Conservation (phyloP, 768 basidiomycete genomes). For the Fomitopsis pulvina region DNA sequence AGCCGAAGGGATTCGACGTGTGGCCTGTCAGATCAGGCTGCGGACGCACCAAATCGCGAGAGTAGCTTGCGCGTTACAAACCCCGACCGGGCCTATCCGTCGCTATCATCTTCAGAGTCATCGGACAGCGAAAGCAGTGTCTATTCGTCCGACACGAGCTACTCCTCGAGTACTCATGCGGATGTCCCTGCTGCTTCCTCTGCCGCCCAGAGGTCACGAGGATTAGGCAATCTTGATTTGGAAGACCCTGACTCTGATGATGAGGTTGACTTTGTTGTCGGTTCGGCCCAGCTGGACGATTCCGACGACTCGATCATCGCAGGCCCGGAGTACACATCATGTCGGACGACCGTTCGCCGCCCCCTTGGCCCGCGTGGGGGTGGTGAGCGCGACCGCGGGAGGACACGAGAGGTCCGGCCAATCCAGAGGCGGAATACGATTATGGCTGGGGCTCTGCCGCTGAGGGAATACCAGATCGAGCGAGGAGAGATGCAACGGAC, state of each 20-base stretch:
- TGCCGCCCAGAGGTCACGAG: background rate
- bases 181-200: background rate
- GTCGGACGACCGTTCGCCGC: background rate
- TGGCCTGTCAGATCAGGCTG: no score
- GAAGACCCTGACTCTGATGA: slow-evolving; percentile 16
- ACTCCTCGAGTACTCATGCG: background rate
- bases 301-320: background rate
- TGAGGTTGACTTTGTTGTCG: slow-evolving; percentile 15
- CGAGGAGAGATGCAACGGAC: background rate
- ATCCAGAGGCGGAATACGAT: background rate
- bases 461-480: background rate
- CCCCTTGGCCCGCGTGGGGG: background rate
- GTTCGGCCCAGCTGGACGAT: slow-evolving; percentile 8
- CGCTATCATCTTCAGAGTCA: background rate
- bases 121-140: slow-evolving; percentile 9
- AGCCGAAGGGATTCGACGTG: no score
- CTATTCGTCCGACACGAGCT: slow-evolving; percentile 12
- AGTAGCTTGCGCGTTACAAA: slow-evolving; percentile 13
- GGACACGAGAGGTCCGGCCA: background rate
- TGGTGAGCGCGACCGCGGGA: background rate
- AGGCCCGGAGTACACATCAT: background rate
- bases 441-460: background rate
- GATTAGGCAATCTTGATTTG: slow-evolving; percentile 11
- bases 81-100: slow-evolving; percentile 9
- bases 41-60: no score